Evolutionary conservation across 2,329 filamentous ascomycete species (phyloP), one percentile per base, ranked within the genome.

Genomic region (Xylaria sp.): DNA sequence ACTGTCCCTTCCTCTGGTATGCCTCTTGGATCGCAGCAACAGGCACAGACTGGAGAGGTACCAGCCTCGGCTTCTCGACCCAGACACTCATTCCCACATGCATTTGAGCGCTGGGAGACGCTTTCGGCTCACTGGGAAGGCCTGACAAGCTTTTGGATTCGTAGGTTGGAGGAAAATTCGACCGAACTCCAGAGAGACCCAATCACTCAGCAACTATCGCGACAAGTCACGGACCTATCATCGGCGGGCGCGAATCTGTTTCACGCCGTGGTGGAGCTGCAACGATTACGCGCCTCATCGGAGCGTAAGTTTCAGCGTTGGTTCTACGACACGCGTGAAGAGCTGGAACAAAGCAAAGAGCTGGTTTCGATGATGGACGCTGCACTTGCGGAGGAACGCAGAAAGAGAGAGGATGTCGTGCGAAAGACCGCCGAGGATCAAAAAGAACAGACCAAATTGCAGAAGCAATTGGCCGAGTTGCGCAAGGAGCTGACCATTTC

Each of bases 51-150:
- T 13, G 68, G 67, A 55, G 74, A 81, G 55, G 74, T 65, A 51
- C 63, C 69, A 23, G 64, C 66, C 4, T 65, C 68, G 46, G 59
- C 65, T 35, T 66, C 65, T 56, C 66, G 69, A 60, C 66, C 82
- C 55, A 79, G 86, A 59, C 90, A 89, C 52, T 87, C 88, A 0
- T 97, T 99, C 66, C 94, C 94, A 0, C 94, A 97, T 75, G 94
- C 94, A 0, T 99, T 99, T 70, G 93, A 99, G 74, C 84, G 94
- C 61, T 99, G 94, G 94, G 94, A 99, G 73, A 93, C 91, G 0
- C 77, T 99, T 2, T 99, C 94, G 0, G 95, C 94, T 4, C 93
- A 97, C 68, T 99, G 94, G 94, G 94, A 99, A 73, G 94, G 94
- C 3, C 81, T 99, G 60, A 97, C 94, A 0, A 93, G 91, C 60